Percentiles rank a stretch among this genome's conserved stretches.
phyloP scores from a whole-genome alignment of 371 early-diverging fungal species.

The Mortierella sp. region DNA sequence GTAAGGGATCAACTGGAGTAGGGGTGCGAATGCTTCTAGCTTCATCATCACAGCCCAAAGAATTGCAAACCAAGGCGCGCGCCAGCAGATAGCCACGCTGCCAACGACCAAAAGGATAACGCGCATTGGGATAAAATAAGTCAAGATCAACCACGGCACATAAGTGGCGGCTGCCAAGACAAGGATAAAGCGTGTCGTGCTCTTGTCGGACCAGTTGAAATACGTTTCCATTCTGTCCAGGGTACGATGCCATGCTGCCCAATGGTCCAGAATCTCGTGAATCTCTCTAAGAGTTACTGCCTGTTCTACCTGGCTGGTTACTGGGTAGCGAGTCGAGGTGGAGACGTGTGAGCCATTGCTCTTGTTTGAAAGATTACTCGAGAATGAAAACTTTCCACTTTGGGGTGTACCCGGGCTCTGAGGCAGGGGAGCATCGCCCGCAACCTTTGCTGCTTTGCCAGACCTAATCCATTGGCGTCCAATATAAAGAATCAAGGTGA shows the following conservation, averaged over 20 bases:
- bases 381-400: slow-evolving; percentile 34
- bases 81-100: slow-evolving; percentile 54
- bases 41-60: slow-evolving; percentile 44
- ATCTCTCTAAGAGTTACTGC: slow-evolving; percentile 56
- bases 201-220: slow-evolving; percentile 57
- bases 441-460: slow-evolving; percentile 37
- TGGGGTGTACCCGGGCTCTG: slow-evolving; percentile 31
- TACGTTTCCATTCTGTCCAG: slow-evolving; percentile 34
- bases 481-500: slow-evolving; percentile 39
- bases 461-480: slow-evolving; percentile 54
- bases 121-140: slow-evolving; percentile 51
- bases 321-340: slow-evolving; percentile 35
- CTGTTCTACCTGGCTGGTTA: slow-evolving; percentile 54
- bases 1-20: slow-evolving; percentile 41
- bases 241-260: slow-evolving; percentile 50
- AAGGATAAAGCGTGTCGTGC: slow-evolving; percentile 37
- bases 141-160: slow-evolving; percentile 54
- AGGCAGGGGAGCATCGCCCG: slow-evolving; percentile 13
- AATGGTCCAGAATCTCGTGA: slow-evolving; percentile 57
- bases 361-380: slow-evolving; percentile 23
- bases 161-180: slow-evolving; percentile 32
- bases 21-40: slow-evolving; percentile 28
- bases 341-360: slow-evolving; percentile 21
- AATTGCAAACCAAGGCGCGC: slow-evolving; percentile 57
- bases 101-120: slow-evolving; percentile 45